These are phyloP conservation scores for Hymenotorrendiella dingleyae DNA, from an alignment of 2,329 filamentous ascomycete species.

Conservation along the genomic window DNA sequence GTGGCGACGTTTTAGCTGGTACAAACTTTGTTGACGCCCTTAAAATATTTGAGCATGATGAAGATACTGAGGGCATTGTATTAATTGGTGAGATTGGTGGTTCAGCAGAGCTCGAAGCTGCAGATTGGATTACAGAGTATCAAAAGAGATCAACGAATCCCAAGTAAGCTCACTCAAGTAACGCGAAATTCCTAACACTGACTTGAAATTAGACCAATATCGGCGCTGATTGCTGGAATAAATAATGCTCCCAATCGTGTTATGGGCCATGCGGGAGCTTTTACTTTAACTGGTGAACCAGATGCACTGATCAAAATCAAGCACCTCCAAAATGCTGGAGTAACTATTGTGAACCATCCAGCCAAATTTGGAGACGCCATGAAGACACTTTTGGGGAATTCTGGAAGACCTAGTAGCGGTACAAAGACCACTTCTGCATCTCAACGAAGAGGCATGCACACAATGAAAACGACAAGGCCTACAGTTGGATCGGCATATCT, in stretches of 20 bases:
- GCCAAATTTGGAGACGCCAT: slow-evolving; percentile 67
- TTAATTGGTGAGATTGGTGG: slow-evolving; percentile 65
- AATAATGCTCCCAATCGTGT: slow-evolving; percentile 57
- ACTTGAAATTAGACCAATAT: slow-evolving; percentile 47
- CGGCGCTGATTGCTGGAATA: slow-evolving; percentile 63
- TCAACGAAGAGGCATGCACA: slow-evolving; percentile 50
- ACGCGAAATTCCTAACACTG: not conserved
- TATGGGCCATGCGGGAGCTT: slow-evolving; percentile 78
- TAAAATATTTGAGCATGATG: slow-evolving; percentile 58
- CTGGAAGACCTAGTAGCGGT: slow-evolving; percentile 34
- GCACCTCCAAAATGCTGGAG: slow-evolving; percentile 60
- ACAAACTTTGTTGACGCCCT: slow-evolving; percentile 69
- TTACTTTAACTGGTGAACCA: slow-evolving; percentile 60
- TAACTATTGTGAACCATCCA: slow-evolving; percentile 67
- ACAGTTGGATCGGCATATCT: not conserved
- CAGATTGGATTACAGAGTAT: slow-evolving; percentile 68
- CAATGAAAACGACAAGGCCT: slow-evolving; percentile 29
- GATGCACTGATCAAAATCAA: slow-evolving; percentile 59
- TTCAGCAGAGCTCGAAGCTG: slow-evolving; percentile 60
- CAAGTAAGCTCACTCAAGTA: slow-evolving; percentile 54
- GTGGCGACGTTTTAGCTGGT: slow-evolving; percentile 65
- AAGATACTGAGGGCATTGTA: slow-evolving; percentile 61
- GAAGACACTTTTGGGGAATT: slow-evolving; percentile 48
- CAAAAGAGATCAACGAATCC: slow-evolving; percentile 48
- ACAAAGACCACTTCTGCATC: slow-evolving; percentile 30